These are phyloP conservation scores for Stentor coeruleus DNA, from an alignment of 73 alveolate genomes.

Conservation along the genomic window DNA sequence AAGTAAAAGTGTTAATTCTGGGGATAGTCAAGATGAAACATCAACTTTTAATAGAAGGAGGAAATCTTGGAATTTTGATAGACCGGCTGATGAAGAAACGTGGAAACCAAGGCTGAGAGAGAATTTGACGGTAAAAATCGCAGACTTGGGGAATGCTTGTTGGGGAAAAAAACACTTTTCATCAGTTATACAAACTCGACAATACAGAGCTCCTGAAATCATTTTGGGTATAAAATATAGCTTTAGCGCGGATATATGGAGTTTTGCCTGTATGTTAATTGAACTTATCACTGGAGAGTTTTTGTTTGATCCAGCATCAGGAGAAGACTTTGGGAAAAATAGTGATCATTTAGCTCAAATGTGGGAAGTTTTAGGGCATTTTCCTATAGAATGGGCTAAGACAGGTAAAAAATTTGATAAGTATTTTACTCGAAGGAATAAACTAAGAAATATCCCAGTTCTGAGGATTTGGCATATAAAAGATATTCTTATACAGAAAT, in stretches of 20 bases:
- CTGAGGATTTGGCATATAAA: conserved; percentile 56
- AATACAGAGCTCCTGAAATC: conserved; percentile 59
- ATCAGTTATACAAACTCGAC: conserved; percentile 86
- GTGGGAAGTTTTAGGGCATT: conserved; percentile 64
- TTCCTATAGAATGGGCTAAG: conserved; percentile 60
- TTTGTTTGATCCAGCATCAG: conserved; percentile 85
- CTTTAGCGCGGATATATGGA: conserved; percentile 92
- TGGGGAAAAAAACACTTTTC: conserved; percentile 86
- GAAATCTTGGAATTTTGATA: not conserved
- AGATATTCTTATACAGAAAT: conserved; percentile 61
- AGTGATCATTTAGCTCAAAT: conserved; percentile 81
- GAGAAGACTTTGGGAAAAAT: conserved; percentile 55
- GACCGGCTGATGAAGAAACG: not conserved
- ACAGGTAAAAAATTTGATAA: conserved; percentile 53
- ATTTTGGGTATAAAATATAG: conserved; percentile 84
- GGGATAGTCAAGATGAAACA: not conserved
- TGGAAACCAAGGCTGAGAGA: not conserved
- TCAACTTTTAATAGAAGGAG: not conserved
- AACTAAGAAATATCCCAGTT: conserved; percentile 43
- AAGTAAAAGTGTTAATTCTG: not conserved
- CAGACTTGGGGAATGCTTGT: conserved; percentile 93
- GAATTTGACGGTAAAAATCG: conserved; percentile 52
- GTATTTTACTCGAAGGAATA: conserved; percentile 42
- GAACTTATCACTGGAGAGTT: conserved; percentile 97
- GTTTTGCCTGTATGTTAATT: conserved; percentile 90